Conservation (phyloP, 2,329 filamentous ascomycete genomes). For the Clonostachys chloroleuca region DNA sequence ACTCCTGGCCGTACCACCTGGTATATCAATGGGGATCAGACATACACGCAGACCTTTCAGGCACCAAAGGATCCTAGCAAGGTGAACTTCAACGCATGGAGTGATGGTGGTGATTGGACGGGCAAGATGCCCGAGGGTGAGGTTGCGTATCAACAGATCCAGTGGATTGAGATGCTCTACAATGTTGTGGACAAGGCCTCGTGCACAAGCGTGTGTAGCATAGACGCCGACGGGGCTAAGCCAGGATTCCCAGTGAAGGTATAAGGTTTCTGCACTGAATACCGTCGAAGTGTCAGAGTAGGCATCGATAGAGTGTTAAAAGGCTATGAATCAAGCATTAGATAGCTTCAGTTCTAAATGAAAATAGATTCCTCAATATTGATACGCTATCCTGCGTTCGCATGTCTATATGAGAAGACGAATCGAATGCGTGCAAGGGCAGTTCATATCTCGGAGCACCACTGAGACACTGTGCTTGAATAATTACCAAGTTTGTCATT, state of each 20-base stretch:
- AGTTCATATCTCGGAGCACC: too few species aligned
- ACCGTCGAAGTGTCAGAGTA: too few species aligned
- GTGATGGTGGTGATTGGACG: constrained; percentile 52
- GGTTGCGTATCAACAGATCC: constrained; percentile 49
- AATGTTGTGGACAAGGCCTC: constrained; percentile 21
- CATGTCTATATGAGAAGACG: too few species aligned
- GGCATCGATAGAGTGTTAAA: too few species aligned
- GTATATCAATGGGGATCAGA: constrained; percentile 44
- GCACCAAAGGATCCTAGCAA: constrained; percentile 44
- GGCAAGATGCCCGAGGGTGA: constrained; percentile 45
- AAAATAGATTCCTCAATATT: too few species aligned
- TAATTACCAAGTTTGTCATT: too few species aligned
- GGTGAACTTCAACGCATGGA: constrained; percentile 55
- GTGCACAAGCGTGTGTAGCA: constrained; percentile 30
- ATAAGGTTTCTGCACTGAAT: not conserved
- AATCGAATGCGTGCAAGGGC: too few species aligned
- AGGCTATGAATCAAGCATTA: too few species aligned
- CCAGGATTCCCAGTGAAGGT: not conserved
- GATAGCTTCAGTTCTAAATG: too few species aligned
- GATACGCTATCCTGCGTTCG: too few species aligned
- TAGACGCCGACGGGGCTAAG: constrained; percentile 18
- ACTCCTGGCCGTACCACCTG: constrained; percentile 45
- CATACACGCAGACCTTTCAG: constrained; percentile 46
- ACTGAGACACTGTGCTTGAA: too few species aligned
- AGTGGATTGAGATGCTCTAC: constrained; percentile 57